A percentile compares a stretch with the other conserved stretches of the same genome.
phyloP scores from a whole-genome alignment of 805 yeast species.

The Lipomyces mesembrius region DNA sequence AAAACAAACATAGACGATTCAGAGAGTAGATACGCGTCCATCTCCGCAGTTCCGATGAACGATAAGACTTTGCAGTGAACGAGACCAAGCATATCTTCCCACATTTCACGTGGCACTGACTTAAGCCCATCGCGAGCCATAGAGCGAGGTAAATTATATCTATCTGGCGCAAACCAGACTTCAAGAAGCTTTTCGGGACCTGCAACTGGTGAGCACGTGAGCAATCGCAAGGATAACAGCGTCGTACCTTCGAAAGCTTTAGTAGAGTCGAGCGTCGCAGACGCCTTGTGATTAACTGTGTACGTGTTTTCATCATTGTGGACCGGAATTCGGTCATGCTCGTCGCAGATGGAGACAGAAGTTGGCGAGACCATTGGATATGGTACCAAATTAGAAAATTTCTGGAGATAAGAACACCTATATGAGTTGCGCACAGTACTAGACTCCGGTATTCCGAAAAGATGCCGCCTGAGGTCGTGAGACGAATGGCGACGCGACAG shows the following conservation, averaged over 20 bases:
- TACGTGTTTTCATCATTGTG: conserved; percentile 26
- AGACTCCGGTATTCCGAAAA: conserved; percentile 12
- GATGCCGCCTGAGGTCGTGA: conserved; percentile 1
- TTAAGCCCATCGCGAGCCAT: conserved; percentile 55
- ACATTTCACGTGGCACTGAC: conserved; percentile 63
- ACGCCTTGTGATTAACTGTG: conserved; percentile 77
- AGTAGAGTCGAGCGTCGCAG: conserved; percentile 80
- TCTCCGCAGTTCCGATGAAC: conserved; percentile 62
- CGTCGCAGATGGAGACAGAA: background rate
- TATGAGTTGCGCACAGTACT: background rate
- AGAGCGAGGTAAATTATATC: conserved; percentile 48
- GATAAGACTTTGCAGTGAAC: conserved; percentile 91
- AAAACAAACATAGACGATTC: conserved; percentile 91
- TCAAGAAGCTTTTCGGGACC: conserved; percentile 92
- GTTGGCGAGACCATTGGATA: conserved; percentile 27
- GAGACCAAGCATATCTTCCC: conserved; percentile 74
- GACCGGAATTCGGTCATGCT: conserved; percentile 16
- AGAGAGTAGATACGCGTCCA: conserved; percentile 85
- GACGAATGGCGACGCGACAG: conserved; percentile 9
- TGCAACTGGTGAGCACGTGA: conserved; percentile 11
- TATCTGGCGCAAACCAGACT: conserved; percentile 76
- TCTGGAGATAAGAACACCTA: background rate
- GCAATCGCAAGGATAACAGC: conserved; percentile 3
- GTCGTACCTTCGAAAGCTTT: conserved; percentile 78
- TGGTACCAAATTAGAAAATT: background rate